Evolutionary conservation across 495 filamentous ascomycete genomes (phyloP), one percentile per base, ranked within the genome.

Genomic region (Annulohypoxylon stygium): DNA sequence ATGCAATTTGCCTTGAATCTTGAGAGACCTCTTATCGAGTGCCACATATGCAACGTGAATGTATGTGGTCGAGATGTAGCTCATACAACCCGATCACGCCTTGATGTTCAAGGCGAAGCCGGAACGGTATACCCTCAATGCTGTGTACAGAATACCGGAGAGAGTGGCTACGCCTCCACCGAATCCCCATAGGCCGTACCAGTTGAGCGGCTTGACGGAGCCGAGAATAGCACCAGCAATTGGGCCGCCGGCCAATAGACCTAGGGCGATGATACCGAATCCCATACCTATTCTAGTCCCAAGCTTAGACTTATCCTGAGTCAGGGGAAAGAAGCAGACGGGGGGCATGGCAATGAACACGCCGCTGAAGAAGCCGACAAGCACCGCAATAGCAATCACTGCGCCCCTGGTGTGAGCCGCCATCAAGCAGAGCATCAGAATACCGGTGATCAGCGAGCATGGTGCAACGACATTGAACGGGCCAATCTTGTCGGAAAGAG

Each of bases 201-300:
- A 82, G n/a, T 78, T 48, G 61, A 76, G 59, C 8, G 37, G 73
- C 33, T 45, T 50, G 11, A 8, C 61, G 30, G 30, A 58, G 3
- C 78, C 80, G 2, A 82, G 63, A n/a, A 82, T 75, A 10, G 64
- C 66, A 25, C 80, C 80, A 16, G 74, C 79, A 2, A 71, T 70
- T 5, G 80, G 79, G 11, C 80, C 73, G 26, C 78, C 79, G 2
- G 65, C 50, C 5, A 82, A 58, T n/a, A 81, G 65, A 20, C 76
- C 80, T 25, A 81, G 75, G 1, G 76, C 67, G 10, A 77, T 71
- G 4, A 76, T 73, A 30, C 78, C 75, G 45, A 92, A 93, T 2
- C 86, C 83, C 90, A 93, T 92, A 0, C 92, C 92, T 74, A 93
- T 85, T 16, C 91, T 84, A 23, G 91, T 92, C 3, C 92, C 92